Conservation (phyloP, 129 eudicot genomes). For the Flaveria robusta region DNA sequence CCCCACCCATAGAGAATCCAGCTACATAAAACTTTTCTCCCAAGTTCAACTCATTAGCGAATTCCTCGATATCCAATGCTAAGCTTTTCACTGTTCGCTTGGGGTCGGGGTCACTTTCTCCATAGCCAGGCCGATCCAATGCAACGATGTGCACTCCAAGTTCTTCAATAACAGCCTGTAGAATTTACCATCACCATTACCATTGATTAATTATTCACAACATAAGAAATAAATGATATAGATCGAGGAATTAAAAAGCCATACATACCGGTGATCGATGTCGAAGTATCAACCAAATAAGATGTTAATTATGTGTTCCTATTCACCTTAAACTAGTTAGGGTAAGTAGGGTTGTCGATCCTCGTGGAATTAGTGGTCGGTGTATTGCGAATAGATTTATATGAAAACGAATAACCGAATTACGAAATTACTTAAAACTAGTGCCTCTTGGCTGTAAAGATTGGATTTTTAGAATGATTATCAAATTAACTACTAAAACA, state of each 20-base stretch:
- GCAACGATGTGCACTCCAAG: slow-evolving; percentile 56
- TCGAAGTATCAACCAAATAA: too few relatives aligned
- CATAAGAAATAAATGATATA: not conserved
- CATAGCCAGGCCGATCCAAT: slow-evolving; percentile 74
- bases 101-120: slow-evolving; percentile 60
- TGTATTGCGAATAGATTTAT: too few relatives aligned
- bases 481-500: too few relatives aligned
- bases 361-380: too few relatives aligned
- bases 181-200: too few relatives aligned
- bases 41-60: slow-evolving; percentile 65
- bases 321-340: too few relatives aligned
- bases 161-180: slow-evolving; percentile 51
- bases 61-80: slow-evolving; percentile 62
- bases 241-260: not conserved
- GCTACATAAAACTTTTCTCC: slow-evolving; percentile 61
- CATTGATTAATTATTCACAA: not conserved
- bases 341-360: too few relatives aligned
- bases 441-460: too few relatives aligned
- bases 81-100: slow-evolving; percentile 44
- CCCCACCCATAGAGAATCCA: slow-evolving; percentile 71
- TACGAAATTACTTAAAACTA: too few relatives aligned
- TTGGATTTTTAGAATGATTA: too few relatives aligned
- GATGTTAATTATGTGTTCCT: too few relatives aligned
- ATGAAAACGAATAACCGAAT: too few relatives aligned
- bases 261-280: slow-evolving; percentile 52